Evolutionary conservation across 169 alveolate species (phyloP).

Genomic region (Plasmodium falciparum): DNA sequence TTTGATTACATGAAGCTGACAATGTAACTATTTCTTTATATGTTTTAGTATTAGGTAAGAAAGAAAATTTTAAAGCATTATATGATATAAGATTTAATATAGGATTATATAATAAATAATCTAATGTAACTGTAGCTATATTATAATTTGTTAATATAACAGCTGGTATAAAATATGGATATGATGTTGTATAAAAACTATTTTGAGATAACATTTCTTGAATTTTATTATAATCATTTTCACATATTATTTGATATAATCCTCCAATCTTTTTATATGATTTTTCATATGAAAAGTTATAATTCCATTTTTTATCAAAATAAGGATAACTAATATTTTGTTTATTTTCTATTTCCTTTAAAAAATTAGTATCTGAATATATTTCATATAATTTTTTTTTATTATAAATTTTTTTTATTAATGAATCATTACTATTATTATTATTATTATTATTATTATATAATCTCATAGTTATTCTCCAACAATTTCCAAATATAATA

Average conservation of each 20-base stretch:
- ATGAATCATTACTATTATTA: constrained; percentile 1
- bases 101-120: constrained; percentile 79
- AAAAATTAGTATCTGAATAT: constrained; percentile 73
- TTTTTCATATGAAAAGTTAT: constrained; percentile 36
- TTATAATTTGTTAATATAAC: constrained; percentile 78
- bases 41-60: constrained; percentile 70
- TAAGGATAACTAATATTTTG: constrained; percentile 33
- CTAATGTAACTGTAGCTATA: constrained; percentile 79
- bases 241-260: constrained; percentile 79
- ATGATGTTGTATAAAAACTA: constrained; percentile 31
- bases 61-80: constrained; percentile 74
- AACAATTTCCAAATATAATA: constrained; percentile 60
- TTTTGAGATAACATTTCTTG: constrained; percentile 78
- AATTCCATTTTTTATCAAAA: constrained; percentile 35
- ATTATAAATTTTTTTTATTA: constrained; percentile 36
- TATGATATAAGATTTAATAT: constrained; percentile 76
- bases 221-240: constrained; percentile 71
- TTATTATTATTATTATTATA: constrained; percentile 33
- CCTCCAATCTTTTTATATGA: constrained; percentile 78
- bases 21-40: constrained; percentile 53
- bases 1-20: constrained; percentile 28
- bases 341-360: constrained; percentile 28
- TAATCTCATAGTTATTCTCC: constrained; percentile 76
- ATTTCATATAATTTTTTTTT: constrained; percentile 63
- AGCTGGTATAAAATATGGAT: constrained; percentile 84